Conservation (phyloP, 768 basidiomycete species). For the Lactifluus rugatus region DNA sequence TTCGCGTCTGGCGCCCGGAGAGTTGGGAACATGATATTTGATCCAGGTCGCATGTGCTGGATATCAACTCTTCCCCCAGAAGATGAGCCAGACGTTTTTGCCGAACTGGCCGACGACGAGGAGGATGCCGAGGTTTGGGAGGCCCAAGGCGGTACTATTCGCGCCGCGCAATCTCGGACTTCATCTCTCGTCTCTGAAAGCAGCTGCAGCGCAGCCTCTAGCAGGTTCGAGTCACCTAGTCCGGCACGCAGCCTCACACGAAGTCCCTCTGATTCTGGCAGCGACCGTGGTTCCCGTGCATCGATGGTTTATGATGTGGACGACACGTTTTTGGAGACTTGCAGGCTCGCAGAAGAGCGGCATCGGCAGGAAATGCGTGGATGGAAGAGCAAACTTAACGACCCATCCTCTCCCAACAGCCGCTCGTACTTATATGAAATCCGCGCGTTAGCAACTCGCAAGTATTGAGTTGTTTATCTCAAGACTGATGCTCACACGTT, state of each 20-base stretch:
- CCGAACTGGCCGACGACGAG: conserved; percentile 85
- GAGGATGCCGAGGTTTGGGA: conserved; percentile 67
- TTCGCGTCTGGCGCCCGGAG: conserved; percentile 73
- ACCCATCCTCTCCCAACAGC: conserved; percentile 35
- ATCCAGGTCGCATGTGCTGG: conserved; percentile 93
- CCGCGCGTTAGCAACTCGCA: conserved; percentile 75
- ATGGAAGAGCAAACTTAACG: conserved; percentile 38
- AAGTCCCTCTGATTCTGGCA: conserved; percentile 65
- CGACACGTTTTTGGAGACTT: conserved; percentile 60
- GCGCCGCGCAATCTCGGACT: conserved; percentile 37
- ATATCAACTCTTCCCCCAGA: conserved; percentile 76
- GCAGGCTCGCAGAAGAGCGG: conserved; percentile 68
- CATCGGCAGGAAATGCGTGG: conserved; percentile 80
- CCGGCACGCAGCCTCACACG: conserved; percentile 53
- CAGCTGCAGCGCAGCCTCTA: conserved; percentile 27
- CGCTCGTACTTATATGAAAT: conserved; percentile 71
- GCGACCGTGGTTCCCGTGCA: conserved; percentile 71
- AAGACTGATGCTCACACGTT: conserved; percentile 4
- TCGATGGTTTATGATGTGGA: conserved; percentile 73
- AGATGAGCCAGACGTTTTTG: conserved; percentile 94
- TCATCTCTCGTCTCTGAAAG: conserved; percentile 19
- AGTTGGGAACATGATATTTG: conserved; percentile 98
- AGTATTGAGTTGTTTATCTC: conserved; percentile 34
- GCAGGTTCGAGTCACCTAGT: conserved; percentile 39
- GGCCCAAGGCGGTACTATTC: conserved; percentile 70